Percentiles rank a stretch among this genome's conserved stretches.
These are phyloP conservation scores for Solanum ossicruentum DNA, from an alignment of 257 asterid species.

Conservation along the genomic window DNA sequence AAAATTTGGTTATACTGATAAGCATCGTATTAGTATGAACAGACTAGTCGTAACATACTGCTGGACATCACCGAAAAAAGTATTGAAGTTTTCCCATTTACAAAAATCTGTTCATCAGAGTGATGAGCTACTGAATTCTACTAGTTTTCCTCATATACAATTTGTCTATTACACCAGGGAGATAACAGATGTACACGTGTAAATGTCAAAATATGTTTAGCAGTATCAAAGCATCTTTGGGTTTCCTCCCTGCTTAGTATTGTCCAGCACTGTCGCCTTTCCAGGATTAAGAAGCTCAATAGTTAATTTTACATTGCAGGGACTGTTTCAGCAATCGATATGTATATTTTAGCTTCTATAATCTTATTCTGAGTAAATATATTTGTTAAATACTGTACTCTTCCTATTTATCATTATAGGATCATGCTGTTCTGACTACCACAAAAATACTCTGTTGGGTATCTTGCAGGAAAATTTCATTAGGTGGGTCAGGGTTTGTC, in stretches of 20 bases:
- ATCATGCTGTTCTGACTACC: constrained; percentile 76
- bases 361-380: not conserved
- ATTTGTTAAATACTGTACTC: not conserved
- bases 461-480: constrained; percentile 11
- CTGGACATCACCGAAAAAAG: not conserved
- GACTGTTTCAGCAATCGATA: not conserved
- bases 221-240: not conserved
- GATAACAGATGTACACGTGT: not conserved
- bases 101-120: not conserved
- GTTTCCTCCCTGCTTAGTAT: not conserved
- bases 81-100: not conserved
- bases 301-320: not conserved
- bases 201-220: not conserved
- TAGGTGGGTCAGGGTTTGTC: not conserved
- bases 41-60: not conserved
- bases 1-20: not conserved
- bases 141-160: not conserved
- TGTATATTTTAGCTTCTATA: not conserved
- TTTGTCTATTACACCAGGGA: not conserved
- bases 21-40: not conserved
- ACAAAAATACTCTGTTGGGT: constrained; percentile 52
- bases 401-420: constrained; percentile 23
- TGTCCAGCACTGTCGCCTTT: not conserved
- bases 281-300: not conserved
- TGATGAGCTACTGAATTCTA: not conserved